Base-by-base conservation (phyloP, 2,329 filamentous ascomycete species). In the Emydomyces testavorans region DNA sequence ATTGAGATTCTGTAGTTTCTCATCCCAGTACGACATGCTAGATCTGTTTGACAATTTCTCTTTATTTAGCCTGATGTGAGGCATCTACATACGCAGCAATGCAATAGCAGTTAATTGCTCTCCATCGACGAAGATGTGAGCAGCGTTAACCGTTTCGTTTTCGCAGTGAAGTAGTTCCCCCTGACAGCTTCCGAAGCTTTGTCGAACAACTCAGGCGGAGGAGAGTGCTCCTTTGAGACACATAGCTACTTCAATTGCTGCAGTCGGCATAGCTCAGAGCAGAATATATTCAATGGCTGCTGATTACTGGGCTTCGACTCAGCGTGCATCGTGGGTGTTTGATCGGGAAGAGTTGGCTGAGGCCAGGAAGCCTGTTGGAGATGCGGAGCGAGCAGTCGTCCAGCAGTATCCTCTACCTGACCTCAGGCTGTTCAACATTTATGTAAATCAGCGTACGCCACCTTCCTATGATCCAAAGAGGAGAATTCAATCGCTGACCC, bases 301-400 rank as follows among this genome's bases (percentile, higher is more conserved):
- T 62, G 95, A 90, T 68, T 98, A 90, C 71, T 98, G 89, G 89
- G 83, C 87, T 54, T 96, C 92, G 48, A 92, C 87, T 21, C 92
- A 98, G 69, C 79, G 83, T 57, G 83, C 80, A 57, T 79, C 85
- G 70, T 98, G 92, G 92, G 83, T 86, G 49, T 94, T 94, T 66
- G 82, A 85, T 39, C 83, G 86, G 60, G 80, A 87, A 53, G 80
- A 89, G 62, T 75, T 98, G 46, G 77, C 79, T 11, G 75, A 82
- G 45, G 78, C 85, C 63, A 82, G 90, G 49, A 78, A 82, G 61
- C 79, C 79, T 58, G 78, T 94, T 37, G 83, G 85, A 59, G 82
- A 88, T 53, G 79, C 82, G 50, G 84, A 94, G 59, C 77, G 79
- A 53, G 75, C 77, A 36, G 71, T 90, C 11, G 79, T 88, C 52